A percentile compares a stretch with the other conserved stretches of the same genome.
Evolutionary conservation across 1,284 basidiomycete genomes (phyloP).

Genomic region (Sanghuangporus baumii): DNA sequence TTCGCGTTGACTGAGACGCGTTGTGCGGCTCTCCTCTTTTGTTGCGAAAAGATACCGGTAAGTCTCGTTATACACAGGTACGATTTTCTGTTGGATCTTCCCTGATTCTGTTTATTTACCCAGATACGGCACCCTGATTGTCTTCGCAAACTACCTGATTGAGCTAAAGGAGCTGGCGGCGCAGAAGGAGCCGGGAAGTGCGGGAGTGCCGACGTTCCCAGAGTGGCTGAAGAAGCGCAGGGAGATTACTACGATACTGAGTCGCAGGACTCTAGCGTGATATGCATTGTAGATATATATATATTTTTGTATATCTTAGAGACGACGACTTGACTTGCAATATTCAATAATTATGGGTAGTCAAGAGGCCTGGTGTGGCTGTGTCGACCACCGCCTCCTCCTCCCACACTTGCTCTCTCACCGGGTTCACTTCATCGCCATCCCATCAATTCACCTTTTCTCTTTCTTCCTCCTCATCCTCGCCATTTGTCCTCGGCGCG

Average conservation of each 20-base stretch:
- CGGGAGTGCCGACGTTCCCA: constrained; percentile 48
- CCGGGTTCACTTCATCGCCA: background rate
- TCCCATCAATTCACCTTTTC: background rate
- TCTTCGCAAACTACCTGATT: constrained; percentile 93
- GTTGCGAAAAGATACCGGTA: constrained; percentile 1
- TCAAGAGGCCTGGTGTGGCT: constrained; percentile 1
- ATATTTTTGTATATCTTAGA: background rate
- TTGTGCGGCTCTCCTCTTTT: background rate
- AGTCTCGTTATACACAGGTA: background rate
- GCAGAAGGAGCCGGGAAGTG: constrained; percentile 35
- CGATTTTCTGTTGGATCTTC: background rate
- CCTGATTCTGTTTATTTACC: constrained; percentile 35
- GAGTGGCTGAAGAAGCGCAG: constrained; percentile 78
- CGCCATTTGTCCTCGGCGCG: background rate
- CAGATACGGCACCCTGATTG: constrained; percentile 90
- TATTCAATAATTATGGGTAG: background rate
- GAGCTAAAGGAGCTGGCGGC: constrained; percentile 53
- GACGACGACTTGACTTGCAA: background rate
- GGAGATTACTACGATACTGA: constrained; percentile 79
- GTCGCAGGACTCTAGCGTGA: constrained; percentile 58
- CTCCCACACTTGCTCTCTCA: background rate
- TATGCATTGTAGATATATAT: background rate
- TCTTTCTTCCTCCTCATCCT: background rate
- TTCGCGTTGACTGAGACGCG: background rate
- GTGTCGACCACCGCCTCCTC: constrained; percentile 6